Base-by-base conservation (phyloP, 2,329 filamentous ascomycete species). In the Arthrobotrys conoides region DNA sequence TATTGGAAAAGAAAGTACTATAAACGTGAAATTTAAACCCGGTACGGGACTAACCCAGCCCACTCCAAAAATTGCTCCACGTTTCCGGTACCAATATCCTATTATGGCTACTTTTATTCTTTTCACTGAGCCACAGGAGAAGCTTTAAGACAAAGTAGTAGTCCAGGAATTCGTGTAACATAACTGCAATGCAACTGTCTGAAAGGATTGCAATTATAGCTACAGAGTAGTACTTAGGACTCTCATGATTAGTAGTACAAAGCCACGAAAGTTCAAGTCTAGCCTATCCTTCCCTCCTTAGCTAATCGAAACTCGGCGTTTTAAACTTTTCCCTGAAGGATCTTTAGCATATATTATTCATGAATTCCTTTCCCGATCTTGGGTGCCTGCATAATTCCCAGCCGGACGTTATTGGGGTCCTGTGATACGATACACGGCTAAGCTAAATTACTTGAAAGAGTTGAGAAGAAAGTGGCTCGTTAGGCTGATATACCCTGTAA, bases 281-380 rank as follows among this genome's bases (percentile, higher is more conserved):
- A 72, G 69, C 22, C 69, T 72, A 72, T 41, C 48, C 36, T 66
- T 72, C 64, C 69, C 59, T 24, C 12, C 14, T 71, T 2, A 3
- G 16, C 12, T 24, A 46, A 57, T 57, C 65, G 20, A 30, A 33
- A 59, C 48, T 20, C 12, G 10, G 49, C 24, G 8, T 18, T 53
- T 46, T 64, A 48, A 53, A 38, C 22, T 63, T 72, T 36, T 24
- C 46, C 48, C 14, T 16, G 20, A 67, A 36, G 27, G 22, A 67
- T 41, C 63, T 38, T 30, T 53, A n/a, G 55, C 59, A 59, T 59
- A n/a, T n/a, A n/a, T n/a, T n/a, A 71, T 64, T 64, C 30, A 24
- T 3, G 20, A 51, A 27, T 55, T 49, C 48, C 33, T 61, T 36
- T 14, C 22, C 63, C 33, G n/a, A 46, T 41, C 24, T 70, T 33